A percentile compares a stretch with the other conserved stretches of the same genome.
Evolutionary conservation across 768 basidiomycete species (phyloP).

Genomic region (Phanerodontia chrysosporium): DNA sequence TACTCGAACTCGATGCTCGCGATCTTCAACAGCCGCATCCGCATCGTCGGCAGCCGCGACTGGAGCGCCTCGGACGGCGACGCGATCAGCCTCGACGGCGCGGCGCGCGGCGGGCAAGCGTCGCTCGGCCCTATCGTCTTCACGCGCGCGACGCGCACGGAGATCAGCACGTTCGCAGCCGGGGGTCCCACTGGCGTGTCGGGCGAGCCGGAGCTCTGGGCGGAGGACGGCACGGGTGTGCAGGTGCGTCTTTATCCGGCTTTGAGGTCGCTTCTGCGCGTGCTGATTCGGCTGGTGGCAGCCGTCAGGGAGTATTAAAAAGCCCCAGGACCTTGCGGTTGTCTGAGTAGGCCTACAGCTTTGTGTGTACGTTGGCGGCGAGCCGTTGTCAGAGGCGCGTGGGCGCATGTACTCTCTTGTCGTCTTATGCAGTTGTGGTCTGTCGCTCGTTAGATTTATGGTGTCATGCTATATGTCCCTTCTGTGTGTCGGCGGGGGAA

Average conservation of each 20-base stretch:
- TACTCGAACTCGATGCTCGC: slow-evolving; percentile 8
- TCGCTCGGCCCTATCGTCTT: slow-evolving; percentile 1
- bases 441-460: no score
- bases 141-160: background rate
- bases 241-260: background rate
- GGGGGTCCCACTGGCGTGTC: background rate
- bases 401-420: no score
- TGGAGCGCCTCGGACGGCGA: background rate
- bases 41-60: slow-evolving; percentile 3
- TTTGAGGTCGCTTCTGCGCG: background rate
- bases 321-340: background rate
- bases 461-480: no score
- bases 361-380: no score
- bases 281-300: background rate
- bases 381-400: no score
- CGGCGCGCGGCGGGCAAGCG: background rate
- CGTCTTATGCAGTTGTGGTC: no score
- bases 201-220: background rate
- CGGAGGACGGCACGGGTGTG: background rate
- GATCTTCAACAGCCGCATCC: slow-evolving; percentile 7
- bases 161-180: background rate
- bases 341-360: no score
- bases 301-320: background rate
- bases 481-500: no score
- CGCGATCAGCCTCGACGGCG: background rate